Evolutionary conservation across 805 yeast genomes (phyloP).

Genomic region (Kodamaea fukazawae): DNA sequence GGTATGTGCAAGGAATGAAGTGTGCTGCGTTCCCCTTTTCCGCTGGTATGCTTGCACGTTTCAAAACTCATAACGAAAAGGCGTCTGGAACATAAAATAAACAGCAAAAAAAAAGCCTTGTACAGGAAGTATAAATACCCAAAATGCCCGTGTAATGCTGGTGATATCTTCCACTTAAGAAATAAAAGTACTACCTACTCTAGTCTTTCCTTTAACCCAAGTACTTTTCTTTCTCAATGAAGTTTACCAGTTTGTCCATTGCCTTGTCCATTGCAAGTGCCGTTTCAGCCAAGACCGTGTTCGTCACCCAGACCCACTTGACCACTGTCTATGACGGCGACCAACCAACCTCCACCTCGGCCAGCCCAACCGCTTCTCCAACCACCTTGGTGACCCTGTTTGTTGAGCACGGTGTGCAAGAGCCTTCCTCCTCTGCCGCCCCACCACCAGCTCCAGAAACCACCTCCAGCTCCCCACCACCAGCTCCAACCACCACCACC

Average conservation of each 20-base stretch:
- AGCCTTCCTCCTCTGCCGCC: slow-evolving; percentile 8
- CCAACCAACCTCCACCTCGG: slow-evolving; percentile 4
- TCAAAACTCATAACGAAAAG: no score
- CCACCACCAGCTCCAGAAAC: slow-evolving; percentile 8
- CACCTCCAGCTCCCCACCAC: slow-evolving; percentile 11
- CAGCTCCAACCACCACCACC: slow-evolving; percentile 20
- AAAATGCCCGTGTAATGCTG: no score
- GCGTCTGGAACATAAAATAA: no score
- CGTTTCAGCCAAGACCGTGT: slow-evolving; percentile 23
- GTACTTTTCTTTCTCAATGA: slow-evolving; percentile 17
- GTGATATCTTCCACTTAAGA: no score
- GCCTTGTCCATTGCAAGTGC: slow-evolving; percentile 20
- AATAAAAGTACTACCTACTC: slow-evolving; percentile 2
- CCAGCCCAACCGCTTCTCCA: slow-evolving; percentile 12
- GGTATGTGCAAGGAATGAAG: no score
- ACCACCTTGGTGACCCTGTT: slow-evolving; percentile 13
- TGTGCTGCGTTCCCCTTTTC: no score
- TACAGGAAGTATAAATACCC: no score
- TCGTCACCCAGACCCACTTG: slow-evolving; percentile 26
- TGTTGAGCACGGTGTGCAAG: slow-evolving; percentile 8
- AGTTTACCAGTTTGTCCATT: slow-evolving; percentile 21
- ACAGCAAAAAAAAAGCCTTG: no score
- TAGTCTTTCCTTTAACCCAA: slow-evolving; percentile 11
- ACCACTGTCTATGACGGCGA: slow-evolving; percentile 22
- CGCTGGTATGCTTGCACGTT: no score